Conservation (phyloP, 441 rosid species). For the Isatis lusitanica region DNA sequence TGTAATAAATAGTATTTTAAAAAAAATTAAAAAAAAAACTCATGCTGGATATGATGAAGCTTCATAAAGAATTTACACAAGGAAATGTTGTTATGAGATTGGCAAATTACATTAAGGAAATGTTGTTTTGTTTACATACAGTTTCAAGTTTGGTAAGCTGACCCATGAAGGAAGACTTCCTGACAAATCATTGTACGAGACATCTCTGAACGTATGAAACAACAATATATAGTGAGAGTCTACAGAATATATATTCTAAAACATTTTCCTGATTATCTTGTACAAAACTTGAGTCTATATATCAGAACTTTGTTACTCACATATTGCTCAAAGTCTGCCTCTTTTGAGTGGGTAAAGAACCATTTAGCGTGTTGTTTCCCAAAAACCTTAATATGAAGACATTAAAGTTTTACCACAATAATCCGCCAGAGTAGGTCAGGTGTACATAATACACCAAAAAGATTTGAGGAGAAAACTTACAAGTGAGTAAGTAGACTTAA, state of each 20-base stretch:
- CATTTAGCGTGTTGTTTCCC: slow-evolving; percentile 38
- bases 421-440: not conserved
- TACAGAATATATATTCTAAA: not conserved
- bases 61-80: not conserved
- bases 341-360: slow-evolving; percentile 50
- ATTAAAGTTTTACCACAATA: not conserved
- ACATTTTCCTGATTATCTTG: not conserved
- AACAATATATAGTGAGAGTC: not conserved
- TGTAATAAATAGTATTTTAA: too few relatives aligned
- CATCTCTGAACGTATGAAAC: slow-evolving; percentile 47
- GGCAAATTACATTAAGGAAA: too few relatives aligned
- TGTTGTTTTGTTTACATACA: slow-evolving; percentile 43
- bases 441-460: too few relatives aligned
- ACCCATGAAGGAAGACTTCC: slow-evolving; percentile 69
- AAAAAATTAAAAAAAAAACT: too few relatives aligned
- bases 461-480: slow-evolving; percentile 24
- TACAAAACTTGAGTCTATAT: too few relatives aligned
- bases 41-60: not conserved
- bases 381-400: slow-evolving; percentile 45
- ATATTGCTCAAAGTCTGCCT: slow-evolving; percentile 42
- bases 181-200: slow-evolving; percentile 58
- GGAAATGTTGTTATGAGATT: not conserved
- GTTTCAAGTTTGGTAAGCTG: slow-evolving; percentile 36
- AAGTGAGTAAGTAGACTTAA: slow-evolving; percentile 38
- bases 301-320: slow-evolving; percentile 29